Evolutionary conservation across 257 asterid genomes (phyloP).

Genomic region (Solanum pinnatisectum): DNA sequence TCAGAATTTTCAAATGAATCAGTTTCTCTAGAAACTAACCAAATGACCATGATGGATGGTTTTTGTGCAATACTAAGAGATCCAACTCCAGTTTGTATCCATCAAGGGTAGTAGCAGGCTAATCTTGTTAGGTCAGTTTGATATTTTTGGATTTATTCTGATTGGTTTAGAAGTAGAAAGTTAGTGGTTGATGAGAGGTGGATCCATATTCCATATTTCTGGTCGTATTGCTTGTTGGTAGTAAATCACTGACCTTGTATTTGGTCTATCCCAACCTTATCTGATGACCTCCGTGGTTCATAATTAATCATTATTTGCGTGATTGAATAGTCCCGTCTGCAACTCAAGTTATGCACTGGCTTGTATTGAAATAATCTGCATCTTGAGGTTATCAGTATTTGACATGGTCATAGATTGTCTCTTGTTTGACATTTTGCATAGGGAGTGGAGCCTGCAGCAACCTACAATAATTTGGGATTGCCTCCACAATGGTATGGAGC

Average conservation of each 20-base stretch:
- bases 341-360: neutral
- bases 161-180: neutral
- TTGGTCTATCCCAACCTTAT: neutral
- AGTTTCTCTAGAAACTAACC: neutral
- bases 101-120: neutral
- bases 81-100: neutral
- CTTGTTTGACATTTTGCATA: slow-evolving; percentile 11
- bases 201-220: neutral
- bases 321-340: neutral
- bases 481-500: slow-evolving; percentile 94
- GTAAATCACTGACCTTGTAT: neutral
- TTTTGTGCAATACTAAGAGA: neutral
- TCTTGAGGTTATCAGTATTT: neutral
- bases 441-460: slow-evolving; percentile 93
- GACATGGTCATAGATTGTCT: neutral
- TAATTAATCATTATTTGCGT: neutral
- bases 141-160: neutral
- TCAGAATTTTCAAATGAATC: neutral
- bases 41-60: neutral
- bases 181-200: neutral
- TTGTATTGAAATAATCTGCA: neutral
- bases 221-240: neutral
- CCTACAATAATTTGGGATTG: slow-evolving; percentile 64
- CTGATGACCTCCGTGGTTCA: neutral
- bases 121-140: neutral